Evolutionary conservation across 2,329 filamentous ascomycete genomes (phyloP).

Genomic region (Colletotrichum godetiae): DNA sequence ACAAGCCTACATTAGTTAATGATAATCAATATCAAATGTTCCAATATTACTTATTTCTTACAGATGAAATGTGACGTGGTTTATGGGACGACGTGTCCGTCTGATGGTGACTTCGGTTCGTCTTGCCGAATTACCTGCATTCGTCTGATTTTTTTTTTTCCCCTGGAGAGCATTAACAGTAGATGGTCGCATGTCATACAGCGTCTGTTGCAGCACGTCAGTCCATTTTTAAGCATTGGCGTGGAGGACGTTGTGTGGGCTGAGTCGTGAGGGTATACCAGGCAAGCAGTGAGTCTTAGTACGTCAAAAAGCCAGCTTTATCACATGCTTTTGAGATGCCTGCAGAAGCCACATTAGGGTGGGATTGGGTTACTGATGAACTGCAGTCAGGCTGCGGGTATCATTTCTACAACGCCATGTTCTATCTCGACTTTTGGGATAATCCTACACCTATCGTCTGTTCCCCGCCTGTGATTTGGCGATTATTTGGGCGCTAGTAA

Average conservation of each 20-base stretch:
- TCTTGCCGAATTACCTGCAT: not conserved
- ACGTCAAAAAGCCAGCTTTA: not conserved
- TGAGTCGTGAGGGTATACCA: not conserved
- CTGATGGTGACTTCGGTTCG: not conserved
- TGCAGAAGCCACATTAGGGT: too few relatives aligned
- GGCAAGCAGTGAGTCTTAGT: not conserved
- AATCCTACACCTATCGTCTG: not conserved
- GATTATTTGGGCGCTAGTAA: too few relatives aligned
- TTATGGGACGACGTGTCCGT: not conserved
- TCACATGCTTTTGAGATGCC: not conserved
- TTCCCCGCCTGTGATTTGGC: not conserved
- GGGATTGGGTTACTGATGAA: too few relatives aligned
- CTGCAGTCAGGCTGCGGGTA: conserved; percentile 5
- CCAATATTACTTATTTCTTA: not conserved
- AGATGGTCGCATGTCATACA: not conserved
- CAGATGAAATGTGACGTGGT: not conserved
- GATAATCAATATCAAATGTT: conserved; percentile 5
- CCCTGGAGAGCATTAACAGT: not conserved
- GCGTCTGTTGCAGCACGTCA: not conserved
- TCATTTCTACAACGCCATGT: not conserved
- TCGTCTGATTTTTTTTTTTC: not conserved
- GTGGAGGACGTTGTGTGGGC: not conserved
- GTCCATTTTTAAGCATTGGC: not conserved
- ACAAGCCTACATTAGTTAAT: not conserved
- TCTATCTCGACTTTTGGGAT: not conserved